A percentile compares a stretch with the other conserved stretches of the same genome.
Evolutionary conservation across 1,284 basidiomycete species (phyloP).

Genomic region (Fomitopsis pinicola): DNA sequence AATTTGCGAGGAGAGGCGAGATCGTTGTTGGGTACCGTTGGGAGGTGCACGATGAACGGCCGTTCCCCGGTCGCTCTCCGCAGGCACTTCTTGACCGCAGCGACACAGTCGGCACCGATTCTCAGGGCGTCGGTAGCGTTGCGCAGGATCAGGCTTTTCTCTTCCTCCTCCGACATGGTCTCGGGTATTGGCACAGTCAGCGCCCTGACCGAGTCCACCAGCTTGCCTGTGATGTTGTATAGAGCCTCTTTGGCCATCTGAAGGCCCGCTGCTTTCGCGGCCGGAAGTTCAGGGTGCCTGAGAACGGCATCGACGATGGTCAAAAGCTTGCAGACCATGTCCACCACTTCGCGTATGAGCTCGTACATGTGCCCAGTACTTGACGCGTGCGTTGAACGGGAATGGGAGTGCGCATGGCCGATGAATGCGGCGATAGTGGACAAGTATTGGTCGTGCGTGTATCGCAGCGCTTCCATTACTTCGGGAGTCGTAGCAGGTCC

Average conservation of each 20-base stretch:
- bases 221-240: slow-evolving; percentile 80
- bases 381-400: slow-evolving; percentile 83
- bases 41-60: slow-evolving; percentile 62
- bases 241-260: slow-evolving; percentile 75
- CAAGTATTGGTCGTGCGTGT: slow-evolving; percentile 85
- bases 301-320: slow-evolving; percentile 91
- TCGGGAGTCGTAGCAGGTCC: slow-evolving; percentile 64
- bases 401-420: slow-evolving; percentile 93
- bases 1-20: slow-evolving; percentile 43
- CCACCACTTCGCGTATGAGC: slow-evolving; percentile 89
- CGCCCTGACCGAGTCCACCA: slow-evolving; percentile 85
- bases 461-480: slow-evolving; percentile 66
- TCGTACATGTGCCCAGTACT: slow-evolving; percentile 93
- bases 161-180: slow-evolving; percentile 71
- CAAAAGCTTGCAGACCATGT: slow-evolving; percentile 86
- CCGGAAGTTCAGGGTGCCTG: slow-evolving; percentile 59
- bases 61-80: slow-evolving; percentile 55
- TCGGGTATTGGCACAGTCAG: slow-evolving; percentile 51
- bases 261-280: slow-evolving; percentile 54
- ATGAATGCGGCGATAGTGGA: slow-evolving; percentile 97
- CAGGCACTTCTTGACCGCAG: slow-evolving; percentile 76
- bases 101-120: slow-evolving; percentile 85
- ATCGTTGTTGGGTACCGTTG: slow-evolving; percentile 41
- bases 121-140: slow-evolving; percentile 86
- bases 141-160: slow-evolving; percentile 72